A percentile compares a stretch with the other conserved stretches of the same genome.
phyloP scores from a whole-genome alignment of 2,329 filamentous ascomycete genomes.

The Trichoderma breve region DNA sequence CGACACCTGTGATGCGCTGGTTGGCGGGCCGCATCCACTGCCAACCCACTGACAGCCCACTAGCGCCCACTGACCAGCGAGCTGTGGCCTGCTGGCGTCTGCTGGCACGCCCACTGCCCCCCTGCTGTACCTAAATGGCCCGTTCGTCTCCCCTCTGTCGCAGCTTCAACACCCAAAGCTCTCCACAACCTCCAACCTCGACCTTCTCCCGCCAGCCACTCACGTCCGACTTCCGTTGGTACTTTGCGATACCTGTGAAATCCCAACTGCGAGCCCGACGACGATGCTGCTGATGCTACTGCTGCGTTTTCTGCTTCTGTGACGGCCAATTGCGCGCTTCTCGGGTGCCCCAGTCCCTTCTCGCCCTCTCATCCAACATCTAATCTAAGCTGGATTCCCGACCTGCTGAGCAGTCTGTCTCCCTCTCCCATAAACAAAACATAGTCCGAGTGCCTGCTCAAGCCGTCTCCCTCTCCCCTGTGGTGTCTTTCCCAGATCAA shows the following conservation, averaged over 20 bases:
- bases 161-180: neutral
- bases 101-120: slow-evolving; percentile 3
- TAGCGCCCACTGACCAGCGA: slow-evolving; percentile 4
- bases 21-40: slow-evolving; percentile 17
- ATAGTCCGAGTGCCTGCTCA: neutral
- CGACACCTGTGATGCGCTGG: slow-evolving; percentile 21
- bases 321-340: neutral
- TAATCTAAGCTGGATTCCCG: neutral
- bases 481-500: neutral
- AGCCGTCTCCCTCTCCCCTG: neutral
- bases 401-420: neutral
- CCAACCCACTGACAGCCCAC: neutral
- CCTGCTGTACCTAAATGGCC: slow-evolving; percentile 2
- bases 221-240: neutral
- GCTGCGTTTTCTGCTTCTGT: neutral
- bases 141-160: neutral
- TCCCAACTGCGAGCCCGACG: slow-evolving; percentile 18
- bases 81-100: neutral
- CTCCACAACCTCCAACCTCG: slow-evolving; percentile 10
- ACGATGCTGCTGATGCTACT: neutral
- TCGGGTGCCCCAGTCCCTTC: neutral
- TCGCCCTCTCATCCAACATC: neutral
- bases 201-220: slow-evolving; percentile 16
- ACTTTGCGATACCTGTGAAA: neutral
- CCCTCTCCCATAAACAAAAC: neutral